Percentiles rank a stretch among this genome's conserved stretches.
These are phyloP conservation scores for Zostera marina DNA, from an alignment of 116 monocot species.

Conservation along the genomic window DNA sequence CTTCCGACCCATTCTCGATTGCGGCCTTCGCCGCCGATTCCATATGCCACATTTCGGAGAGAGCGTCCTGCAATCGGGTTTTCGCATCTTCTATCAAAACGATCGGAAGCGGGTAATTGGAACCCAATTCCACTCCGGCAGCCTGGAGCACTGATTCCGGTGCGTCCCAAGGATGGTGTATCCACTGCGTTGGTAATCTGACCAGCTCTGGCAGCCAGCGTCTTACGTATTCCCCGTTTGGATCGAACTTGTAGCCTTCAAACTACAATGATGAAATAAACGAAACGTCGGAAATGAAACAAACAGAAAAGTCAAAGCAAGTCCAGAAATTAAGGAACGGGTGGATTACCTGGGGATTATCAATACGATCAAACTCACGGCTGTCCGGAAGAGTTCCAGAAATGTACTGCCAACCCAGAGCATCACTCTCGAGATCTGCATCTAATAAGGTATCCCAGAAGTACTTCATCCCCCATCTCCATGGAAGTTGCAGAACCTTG, in stretches of 20 bases:
- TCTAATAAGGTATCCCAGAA: slow-evolving; percentile 94
- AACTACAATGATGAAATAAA: slow-evolving; percentile 35
- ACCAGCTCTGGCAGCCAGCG: slow-evolving; percentile 92
- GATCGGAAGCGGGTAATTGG: slow-evolving; percentile 91
- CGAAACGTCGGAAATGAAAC: no score
- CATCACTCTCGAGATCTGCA: slow-evolving; percentile 96
- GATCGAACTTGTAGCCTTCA: slow-evolving; percentile 95
- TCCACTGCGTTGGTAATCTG: slow-evolving; percentile 88
- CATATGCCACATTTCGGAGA: slow-evolving; percentile 69
- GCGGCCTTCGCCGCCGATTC: slow-evolving; percentile 71
- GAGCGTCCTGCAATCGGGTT: slow-evolving; percentile 50
- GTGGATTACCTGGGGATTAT: slow-evolving; percentile 74
- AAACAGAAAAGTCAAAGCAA: background rate
- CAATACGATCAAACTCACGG: slow-evolving; percentile 77
- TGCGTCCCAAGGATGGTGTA: slow-evolving; percentile 95
- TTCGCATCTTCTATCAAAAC: slow-evolving; percentile 62
- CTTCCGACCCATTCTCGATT: slow-evolving; percentile 68
- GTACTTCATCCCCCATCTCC: slow-evolving; percentile 99
- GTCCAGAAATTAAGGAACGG: background rate
- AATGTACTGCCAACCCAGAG: slow-evolving; percentile 96
- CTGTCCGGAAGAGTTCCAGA: slow-evolving; percentile 92
- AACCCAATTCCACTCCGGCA: slow-evolving; percentile 88
- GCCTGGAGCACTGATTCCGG: slow-evolving; percentile 69
- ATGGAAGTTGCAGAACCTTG: slow-evolving; percentile 90
- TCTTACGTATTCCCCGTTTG: slow-evolving; percentile 78